Base-by-base conservation (phyloP, 805 yeast genomes). In the Allodekkera sacchari region DNA sequence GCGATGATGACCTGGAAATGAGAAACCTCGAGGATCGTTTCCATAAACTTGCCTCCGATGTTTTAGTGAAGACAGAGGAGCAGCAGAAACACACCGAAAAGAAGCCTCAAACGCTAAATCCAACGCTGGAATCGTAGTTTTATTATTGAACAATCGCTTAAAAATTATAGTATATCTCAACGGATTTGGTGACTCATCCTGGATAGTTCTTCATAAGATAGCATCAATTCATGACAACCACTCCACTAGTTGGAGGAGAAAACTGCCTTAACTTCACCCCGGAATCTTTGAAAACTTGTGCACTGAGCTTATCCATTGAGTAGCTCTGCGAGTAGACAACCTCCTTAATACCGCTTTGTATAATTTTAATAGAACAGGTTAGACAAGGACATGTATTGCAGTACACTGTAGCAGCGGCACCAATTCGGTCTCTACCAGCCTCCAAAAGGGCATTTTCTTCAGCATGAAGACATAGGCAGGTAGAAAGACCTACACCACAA, bases 351-450 rank as follows among this genome's bases (percentile, higher is more conserved):
- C 98, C 98, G 42, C 81, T 67, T 57, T 92, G 99, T 7, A 87
- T 95, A 32, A 92, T 89, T 58, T 92, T 92, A 25, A 92, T 85
- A 5, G 95, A 77, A 52, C 99, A 92, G 0, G 98, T 92, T 37
- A 92, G 63, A 52, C 99, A 92, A 0, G 99, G 99, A 48, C 98
- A 83, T 0, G 99, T 92, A 54, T 92, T 92, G 59, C 98, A 92
- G 53, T 92, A 92, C 35, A 87, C 57, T 0, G 74, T 76, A 7
- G 83, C 77, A 25, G 63, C 56, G 8, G 57, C 57, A 0, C 83
- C 83, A 8, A 84, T 70, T 34, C 97, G 63, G 42, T 83, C 95
- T 41, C 96, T 66, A 2, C 98, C 98, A 6, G 96, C 84, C 53
- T 92, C 98, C 31, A 92, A 56, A 24, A 92, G 61, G 1, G 98